phyloP scores from a whole-genome alignment of 192 early-diverging fungal genomes.

The Piromyces sp. region DNA sequence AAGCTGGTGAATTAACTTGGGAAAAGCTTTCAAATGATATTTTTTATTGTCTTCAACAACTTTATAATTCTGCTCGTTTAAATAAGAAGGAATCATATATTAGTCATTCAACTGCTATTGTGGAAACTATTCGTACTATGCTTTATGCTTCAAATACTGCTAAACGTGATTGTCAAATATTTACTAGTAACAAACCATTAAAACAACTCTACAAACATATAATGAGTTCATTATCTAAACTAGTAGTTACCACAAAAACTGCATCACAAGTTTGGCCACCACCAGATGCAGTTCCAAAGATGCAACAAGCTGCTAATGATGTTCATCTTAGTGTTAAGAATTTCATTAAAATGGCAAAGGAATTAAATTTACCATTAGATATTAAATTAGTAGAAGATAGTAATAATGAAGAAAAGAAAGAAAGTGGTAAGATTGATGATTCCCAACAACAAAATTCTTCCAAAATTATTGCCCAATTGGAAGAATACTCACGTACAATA shows the following conservation, averaged over 20 bases:
- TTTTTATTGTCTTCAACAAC: constrained; percentile 14
- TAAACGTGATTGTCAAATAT: constrained; percentile 43
- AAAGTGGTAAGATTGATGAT: background rate
- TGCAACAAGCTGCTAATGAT: constrained; percentile 57
- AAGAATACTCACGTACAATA: constrained; percentile 2
- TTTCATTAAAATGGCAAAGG: constrained; percentile 53
- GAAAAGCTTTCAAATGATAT: constrained; percentile 15
- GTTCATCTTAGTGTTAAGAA: constrained; percentile 52
- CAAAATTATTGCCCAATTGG: constrained; percentile 19
- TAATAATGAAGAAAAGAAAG: background rate
- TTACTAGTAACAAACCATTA: constrained; percentile 44
- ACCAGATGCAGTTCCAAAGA: constrained; percentile 49
- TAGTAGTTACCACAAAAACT: constrained; percentile 17
- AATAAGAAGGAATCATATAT: constrained; percentile 35
- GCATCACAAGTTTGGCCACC: constrained; percentile 32
- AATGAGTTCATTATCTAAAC: constrained; percentile 59
- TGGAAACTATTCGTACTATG: constrained; percentile 67
- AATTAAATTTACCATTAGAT: constrained; percentile 3
- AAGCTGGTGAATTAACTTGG: constrained; percentile 13
- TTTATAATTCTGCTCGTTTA: constrained; percentile 14
- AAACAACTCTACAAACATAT: constrained; percentile 56
- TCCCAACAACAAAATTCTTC: constrained; percentile 7
- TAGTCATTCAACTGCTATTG: constrained; percentile 32
- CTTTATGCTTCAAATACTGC: constrained; percentile 62
- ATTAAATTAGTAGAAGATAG: background rate